Evolutionary conservation across 345 rosid genomes (phyloP), one percentile per base, ranked within the genome.

Genomic region (Theobroma cacao): DNA sequence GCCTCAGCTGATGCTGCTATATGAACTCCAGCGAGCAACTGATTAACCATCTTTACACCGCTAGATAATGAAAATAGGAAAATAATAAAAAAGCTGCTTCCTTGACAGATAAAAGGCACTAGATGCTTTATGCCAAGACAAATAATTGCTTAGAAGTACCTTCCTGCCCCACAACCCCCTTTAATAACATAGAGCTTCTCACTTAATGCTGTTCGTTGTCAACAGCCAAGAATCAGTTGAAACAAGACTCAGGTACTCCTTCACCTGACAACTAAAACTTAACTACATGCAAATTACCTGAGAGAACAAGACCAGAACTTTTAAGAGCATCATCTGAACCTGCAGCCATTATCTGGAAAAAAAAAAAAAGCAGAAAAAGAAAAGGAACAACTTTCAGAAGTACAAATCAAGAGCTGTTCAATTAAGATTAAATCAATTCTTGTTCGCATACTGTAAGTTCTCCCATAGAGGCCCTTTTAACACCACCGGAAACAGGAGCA

Each of bases 401-500:
- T 75, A 59, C 73, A 45, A 83, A 74, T 78, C 67, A 75, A 78
- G 45, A 82, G 52, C 30, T 73, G 55, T 59, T 78, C 58, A 67
- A 30, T 60, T 45, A 10, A 60, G 47, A 58, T 17, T 28, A 70
- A 26, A 52, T 71, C 31, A 71, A 58, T 65, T 64, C 52, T 30
- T 48, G 26, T 11, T 75, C 69, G 61, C 90, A 48, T 80, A 92
- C 99, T 87, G 99, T 91, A 78, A 95, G 92, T 77, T 94, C 91
- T 84, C 99, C 99, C 81, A 74, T 84, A 60, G 94, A 78, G 43
- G 99, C 99, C 85, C 87, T 89, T 88, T 92, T 93, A 60, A 93
- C 98, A 80, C 99, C 99, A 74, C 99, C 99, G 74, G 98, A 95
- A 84, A 95, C 99, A 80, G 99, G 99, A 81, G 99, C 96, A 83